These are phyloP conservation scores for Auriscalpium vulgare DNA, from an alignment of 768 basidiomycete genomes.

Conservation along the genomic window DNA sequence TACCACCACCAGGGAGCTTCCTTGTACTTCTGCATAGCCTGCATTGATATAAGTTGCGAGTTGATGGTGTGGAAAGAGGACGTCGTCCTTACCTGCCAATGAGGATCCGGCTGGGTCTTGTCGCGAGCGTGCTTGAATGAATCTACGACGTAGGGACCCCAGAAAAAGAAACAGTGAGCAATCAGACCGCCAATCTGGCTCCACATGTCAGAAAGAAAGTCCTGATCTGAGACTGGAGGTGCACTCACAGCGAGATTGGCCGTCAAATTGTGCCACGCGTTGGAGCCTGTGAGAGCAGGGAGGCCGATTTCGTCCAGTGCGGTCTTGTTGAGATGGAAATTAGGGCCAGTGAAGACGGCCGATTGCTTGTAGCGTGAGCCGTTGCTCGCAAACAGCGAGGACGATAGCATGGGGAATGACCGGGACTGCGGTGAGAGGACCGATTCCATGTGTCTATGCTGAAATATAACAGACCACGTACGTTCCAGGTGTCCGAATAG, in stretches of 20 bases:
- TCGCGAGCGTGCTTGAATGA: conserved; percentile 42
- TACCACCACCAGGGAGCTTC: conserved; percentile 63
- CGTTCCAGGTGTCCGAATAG: conserved; percentile 57
- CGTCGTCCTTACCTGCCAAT: conserved; percentile 35
- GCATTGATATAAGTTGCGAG: neutral
- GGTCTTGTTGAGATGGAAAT: conserved; percentile 45
- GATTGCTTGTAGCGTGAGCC: conserved; percentile 48
- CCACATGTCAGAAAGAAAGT: neutral
- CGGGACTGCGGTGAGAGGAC: conserved; percentile 30
- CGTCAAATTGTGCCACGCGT: conserved; percentile 42
- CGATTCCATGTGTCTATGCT: conserved; percentile 18
- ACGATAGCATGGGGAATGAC: conserved; percentile 52
- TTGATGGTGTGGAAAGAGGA: neutral
- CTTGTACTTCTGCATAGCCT: conserved; percentile 52
- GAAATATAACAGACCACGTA: conserved; percentile 20
- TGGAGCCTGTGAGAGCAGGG: conserved; percentile 38
- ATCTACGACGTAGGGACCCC: conserved; percentile 41
- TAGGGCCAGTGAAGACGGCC: conserved; percentile 39
- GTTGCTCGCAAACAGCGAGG: conserved; percentile 46
- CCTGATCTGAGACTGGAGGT: neutral
- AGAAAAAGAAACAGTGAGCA: conserved; percentile 48
- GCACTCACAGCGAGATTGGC: conserved; percentile 37
- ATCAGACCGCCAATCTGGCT: conserved; percentile 51
- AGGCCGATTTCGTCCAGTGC: conserved; percentile 40
- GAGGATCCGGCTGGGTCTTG: conserved; percentile 45